These are phyloP conservation scores for Phytopythium kandeliae DNA, from an alignment of 352 stramenopile genomes.

Conservation along the genomic window DNA sequence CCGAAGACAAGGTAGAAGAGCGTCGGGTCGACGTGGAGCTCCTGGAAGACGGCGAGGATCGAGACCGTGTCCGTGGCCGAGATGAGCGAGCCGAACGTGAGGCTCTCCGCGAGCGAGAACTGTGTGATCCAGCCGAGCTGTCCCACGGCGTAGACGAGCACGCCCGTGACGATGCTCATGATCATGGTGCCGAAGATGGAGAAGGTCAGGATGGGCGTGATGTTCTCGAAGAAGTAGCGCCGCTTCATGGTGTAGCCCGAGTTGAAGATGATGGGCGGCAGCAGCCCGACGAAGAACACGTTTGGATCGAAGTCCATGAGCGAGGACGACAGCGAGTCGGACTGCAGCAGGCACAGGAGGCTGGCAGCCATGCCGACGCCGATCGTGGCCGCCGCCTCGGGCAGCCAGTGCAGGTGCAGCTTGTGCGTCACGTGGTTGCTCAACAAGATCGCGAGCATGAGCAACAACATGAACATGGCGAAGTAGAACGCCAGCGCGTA, in stretches of 20 bases:
- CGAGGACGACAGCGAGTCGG: conserved; percentile 57
- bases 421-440: conserved; percentile 79
- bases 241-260: conserved; percentile 90
- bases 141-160: conserved; percentile 67
- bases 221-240: conserved; percentile 91
- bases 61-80: conserved; percentile 92
- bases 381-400: conserved; percentile 64
- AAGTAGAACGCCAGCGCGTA: conserved; percentile 80
- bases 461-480: conserved; percentile 58
- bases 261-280: conserved; percentile 95
- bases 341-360: conserved; percentile 55
- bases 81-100: conserved; percentile 92
- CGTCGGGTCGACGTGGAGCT: conserved; percentile 84
- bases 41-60: conserved; percentile 89
- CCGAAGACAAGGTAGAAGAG: conserved; percentile 96
- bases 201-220: conserved; percentile 86
- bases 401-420: conserved; percentile 68
- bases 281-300: conserved; percentile 91
- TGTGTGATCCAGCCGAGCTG: conserved; percentile 61
- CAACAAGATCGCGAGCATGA: conserved; percentile 73
- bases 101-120: conserved; percentile 82
- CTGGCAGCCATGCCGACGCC: conserved; percentile 51
- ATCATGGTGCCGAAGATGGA: conserved; percentile 89
- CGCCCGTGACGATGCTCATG: conserved; percentile 82
- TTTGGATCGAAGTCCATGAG: conserved; percentile 88